Base-by-base conservation (phyloP, 2,329 filamentous ascomycete genomes). In the Rhinocladiella mackenziei region DNA sequence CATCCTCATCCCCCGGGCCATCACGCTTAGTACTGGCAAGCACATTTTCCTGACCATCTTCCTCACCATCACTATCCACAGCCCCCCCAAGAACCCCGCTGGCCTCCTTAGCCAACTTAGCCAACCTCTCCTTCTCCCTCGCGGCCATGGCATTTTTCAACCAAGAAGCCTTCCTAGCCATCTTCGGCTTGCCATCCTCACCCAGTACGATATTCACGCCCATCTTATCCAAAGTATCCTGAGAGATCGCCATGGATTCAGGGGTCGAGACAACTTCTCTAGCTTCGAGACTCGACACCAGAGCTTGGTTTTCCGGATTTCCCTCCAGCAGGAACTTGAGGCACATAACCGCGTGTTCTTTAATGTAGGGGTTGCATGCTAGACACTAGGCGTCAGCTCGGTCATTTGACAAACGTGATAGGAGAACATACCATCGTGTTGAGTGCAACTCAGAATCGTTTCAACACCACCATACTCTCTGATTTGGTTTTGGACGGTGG, bases 271-370 rank as follows among this genome's bases (percentile, higher is more conserved):
- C 66, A 9, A 68, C 67, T 48, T 69, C 65, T 11, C 65, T 62
- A 4, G 66, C 68, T 49, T 71, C 68, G 22, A 75, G 63, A 41
- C 69, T 66, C 45, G 71, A 68, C 3, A 75, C 69, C 54, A 79
- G 69, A 45, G 72, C 72, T 50, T 77, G 75, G 53, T 80, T 70
- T 43, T 72, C 70, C 9, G 62, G 59, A 43, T 73, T 74, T 1
- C 66, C 65, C 46, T 78, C 75, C 5, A 78, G 66, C 14, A 77
- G 59, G 56, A 79, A 94, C 61, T 91, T 89, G n/a, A 94, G 74
- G 55, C 86, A 89, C 62, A 94, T 82, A 37, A 89, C 87, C 2
- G 88, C 86, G 53, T 89, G 86, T 64, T 97, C 91, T 58, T 91
- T 87, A 52, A 94, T 89, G 61, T 91, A 96, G 0, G 89, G 88